Evolutionary conservation across 805 yeast species (phyloP).

Genomic region (Hanseniaspora guilliermondii): DNA sequence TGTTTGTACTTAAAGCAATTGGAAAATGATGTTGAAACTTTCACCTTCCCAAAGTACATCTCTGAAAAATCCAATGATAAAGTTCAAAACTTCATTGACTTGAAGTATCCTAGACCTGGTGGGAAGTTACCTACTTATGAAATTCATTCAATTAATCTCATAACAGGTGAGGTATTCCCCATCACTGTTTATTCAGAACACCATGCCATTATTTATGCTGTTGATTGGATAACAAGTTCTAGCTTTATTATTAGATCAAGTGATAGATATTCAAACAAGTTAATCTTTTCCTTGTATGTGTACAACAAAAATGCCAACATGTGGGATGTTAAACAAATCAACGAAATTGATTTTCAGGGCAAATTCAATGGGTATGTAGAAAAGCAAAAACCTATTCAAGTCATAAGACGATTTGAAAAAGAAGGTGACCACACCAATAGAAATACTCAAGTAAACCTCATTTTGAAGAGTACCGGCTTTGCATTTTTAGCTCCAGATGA

Average conservation of each 20-base stretch:
- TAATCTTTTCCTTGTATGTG: conserved; percentile 35
- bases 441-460: not conserved
- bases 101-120: conserved; percentile 66
- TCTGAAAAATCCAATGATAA: conserved; percentile 30
- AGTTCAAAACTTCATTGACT: conserved; percentile 25
- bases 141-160: not conserved
- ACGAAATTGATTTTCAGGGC: conserved; percentile 33
- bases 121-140: conserved; percentile 37
- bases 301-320: conserved; percentile 26
- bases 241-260: conserved; percentile 46
- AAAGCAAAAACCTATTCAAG: conserved; percentile 33
- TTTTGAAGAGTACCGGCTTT: conserved; percentile 34
- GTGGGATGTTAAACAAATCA: conserved; percentile 12
- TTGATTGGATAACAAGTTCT: conserved; percentile 42
- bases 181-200: conserved; percentile 26
- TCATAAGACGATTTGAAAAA: conserved; percentile 29
- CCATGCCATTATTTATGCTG: conserved; percentile 49
- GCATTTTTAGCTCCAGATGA: conserved; percentile 46
- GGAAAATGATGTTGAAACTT: conserved; percentile 46
- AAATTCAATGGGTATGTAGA: conserved; percentile 49
- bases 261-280: conserved; percentile 46
- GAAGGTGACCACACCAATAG: conserved; percentile 20
- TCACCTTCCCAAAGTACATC: conserved; percentile 41
- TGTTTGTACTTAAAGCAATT: conserved; percentile 45
- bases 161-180: conserved; percentile 21